Base-by-base conservation (phyloP, 257 asterid species). In the Solanum pimpinellifolium region DNA sequence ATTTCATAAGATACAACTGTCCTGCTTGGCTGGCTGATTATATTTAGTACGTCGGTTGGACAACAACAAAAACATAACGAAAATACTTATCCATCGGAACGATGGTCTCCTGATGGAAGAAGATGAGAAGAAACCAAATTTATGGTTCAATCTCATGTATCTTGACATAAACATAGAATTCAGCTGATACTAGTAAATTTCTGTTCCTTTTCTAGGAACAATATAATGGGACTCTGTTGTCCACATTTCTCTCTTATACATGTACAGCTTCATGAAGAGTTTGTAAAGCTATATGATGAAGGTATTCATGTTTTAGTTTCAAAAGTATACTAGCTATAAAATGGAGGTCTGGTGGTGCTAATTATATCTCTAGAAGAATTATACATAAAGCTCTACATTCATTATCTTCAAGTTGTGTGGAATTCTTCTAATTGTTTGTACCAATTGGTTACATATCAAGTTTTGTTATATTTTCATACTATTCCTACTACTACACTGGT, bases 251-350 rank as follows among this genome's bases (percentile, higher is more conserved):
- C 46, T 33, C 83, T 52, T 80, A 87, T 87, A 87, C 89, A 20
- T 81, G 90, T 87, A 85, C 68, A 89, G 87, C 88, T 80, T 56
- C 87, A 75, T 80, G 33, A 42, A 46, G 49, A 12, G 78, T 49
- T 49, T 88, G 90, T 85, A 85, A 18, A 87, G 87, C 27, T 31
- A 52, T 20, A 13, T 83, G 86, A 85, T 23, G 59, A 52, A 56
- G 69, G 83, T 66, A 69, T 2, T 85, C 85, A 42, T 87, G 20
- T 44, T 47, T 49, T 76, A 35, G 62, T 81, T 81, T 81, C 85
- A 81, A 2, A 18, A 18, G 44, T 29, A 6, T 49, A 49, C 85
- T 18, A 37, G 31, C 69, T 31, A 11, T 49, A 49, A 29, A 27
- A 29, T 81, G 31, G 29, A 81, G 46, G 68, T 10, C 69, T 52